phyloP scores from a whole-genome alignment of 2,329 filamentous ascomycete species.

The Exophiala aquamarina region DNA sequence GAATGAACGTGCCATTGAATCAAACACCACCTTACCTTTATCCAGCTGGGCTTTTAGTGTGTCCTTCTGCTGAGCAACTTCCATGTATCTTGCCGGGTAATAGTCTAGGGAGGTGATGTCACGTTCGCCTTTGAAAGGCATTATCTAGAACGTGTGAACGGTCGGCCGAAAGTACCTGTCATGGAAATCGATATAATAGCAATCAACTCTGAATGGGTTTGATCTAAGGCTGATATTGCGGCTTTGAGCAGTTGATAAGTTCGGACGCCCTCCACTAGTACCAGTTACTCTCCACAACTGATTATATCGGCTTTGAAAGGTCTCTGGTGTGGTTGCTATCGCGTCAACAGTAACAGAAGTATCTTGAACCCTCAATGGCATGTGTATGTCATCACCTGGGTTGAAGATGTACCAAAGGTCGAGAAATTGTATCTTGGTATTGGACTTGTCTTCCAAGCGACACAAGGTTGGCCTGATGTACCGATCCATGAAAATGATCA shows the following conservation, averaged over 20 bases:
- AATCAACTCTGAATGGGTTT: slow-evolving; percentile 24
- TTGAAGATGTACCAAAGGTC: slow-evolving; percentile 20
- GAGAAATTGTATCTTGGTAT: slow-evolving; percentile 15
- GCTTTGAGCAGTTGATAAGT: slow-evolving; percentile 14
- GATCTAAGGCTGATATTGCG: slow-evolving; percentile 12
- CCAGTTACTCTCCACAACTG: slow-evolving; percentile 10
- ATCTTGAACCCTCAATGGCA: slow-evolving; percentile 1
- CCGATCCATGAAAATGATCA: slow-evolving; percentile 24
- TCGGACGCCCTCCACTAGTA: slow-evolving; percentile 17
- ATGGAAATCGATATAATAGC: slow-evolving; percentile 35
- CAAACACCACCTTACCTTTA: slow-evolving; percentile 7
- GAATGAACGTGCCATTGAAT: slow-evolving; percentile 5
- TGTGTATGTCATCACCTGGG: slow-evolving; percentile 6
- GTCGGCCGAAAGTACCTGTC: slow-evolving; percentile 29
- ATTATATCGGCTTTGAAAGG: slow-evolving; percentile 11
- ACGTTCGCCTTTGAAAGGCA: slow-evolving; percentile 9
- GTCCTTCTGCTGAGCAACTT: slow-evolving; percentile 6
- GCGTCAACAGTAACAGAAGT: background rate
- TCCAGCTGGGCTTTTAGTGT: background rate
- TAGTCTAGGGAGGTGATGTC: slow-evolving; percentile 6
- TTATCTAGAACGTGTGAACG: slow-evolving; percentile 20
- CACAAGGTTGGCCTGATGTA: slow-evolving; percentile 19
- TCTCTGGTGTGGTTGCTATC: slow-evolving; percentile 1
- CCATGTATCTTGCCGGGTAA: slow-evolving; percentile 5
- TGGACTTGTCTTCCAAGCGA: slow-evolving; percentile 5